Percentiles rank a stretch among this genome's conserved stretches.
Conservation (phyloP, 257 asterid species). For the Anisodus tanguticus region DNA sequence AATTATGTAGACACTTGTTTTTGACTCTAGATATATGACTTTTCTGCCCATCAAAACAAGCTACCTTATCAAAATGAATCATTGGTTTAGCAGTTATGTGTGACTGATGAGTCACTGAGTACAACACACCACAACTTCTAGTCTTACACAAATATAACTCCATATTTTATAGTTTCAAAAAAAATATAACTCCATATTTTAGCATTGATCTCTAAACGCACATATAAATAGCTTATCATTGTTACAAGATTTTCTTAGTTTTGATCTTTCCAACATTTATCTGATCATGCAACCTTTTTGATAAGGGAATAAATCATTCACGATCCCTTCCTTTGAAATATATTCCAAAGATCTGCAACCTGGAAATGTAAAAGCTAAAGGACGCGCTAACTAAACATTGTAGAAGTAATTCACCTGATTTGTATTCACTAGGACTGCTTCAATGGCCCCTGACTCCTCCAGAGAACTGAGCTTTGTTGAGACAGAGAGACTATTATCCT, state of each 20-base stretch:
- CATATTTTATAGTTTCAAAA: too few species aligned
- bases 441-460: slow-evolving; percentile 72
- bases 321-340: slow-evolving; percentile 2
- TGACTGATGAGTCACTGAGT: not conserved
- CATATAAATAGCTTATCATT: not conserved
- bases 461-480: slow-evolving; percentile 58
- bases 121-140: slow-evolving; percentile 1
- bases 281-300: not conserved
- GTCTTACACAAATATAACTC: slow-evolving; percentile 1
- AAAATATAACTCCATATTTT: not conserved
- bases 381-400: not conserved
- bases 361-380: not conserved
- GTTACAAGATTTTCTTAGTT: not conserved
- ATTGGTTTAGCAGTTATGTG: not conserved
- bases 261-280: not conserved
- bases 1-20: too few species aligned
- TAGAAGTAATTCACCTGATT: slow-evolving; percentile 60
- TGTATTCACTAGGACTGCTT: slow-evolving; percentile 81
- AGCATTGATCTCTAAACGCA: not conserved
- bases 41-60: too few species aligned
- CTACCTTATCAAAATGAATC: too few species aligned
- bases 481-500: slow-evolving; percentile 62
- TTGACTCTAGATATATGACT: too few species aligned
- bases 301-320: slow-evolving; percentile 24
- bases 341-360: slow-evolving; percentile 4